A percentile compares a stretch with the other conserved stretches of the same genome.
Evolutionary conservation across 1,284 basidiomycete genomes (phyloP).

Genomic region (Cutaneotrichosporon daszewskae): DNA sequence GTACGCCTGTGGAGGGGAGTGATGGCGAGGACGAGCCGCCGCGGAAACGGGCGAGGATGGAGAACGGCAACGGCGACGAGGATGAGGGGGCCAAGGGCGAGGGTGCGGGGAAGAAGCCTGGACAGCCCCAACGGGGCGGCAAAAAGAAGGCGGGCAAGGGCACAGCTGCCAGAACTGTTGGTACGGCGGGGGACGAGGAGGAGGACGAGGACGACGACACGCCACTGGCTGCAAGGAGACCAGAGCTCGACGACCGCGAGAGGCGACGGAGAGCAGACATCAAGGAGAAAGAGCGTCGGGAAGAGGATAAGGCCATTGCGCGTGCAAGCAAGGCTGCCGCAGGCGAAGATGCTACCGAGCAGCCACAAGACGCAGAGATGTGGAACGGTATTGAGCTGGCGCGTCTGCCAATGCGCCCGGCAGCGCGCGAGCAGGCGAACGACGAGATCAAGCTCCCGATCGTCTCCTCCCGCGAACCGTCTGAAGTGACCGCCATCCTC

Average conservation of each 20-base stretch:
- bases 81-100: constrained; percentile 18
- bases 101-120: constrained; percentile 15
- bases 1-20: constrained; percentile 13
- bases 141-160: constrained; percentile 18
- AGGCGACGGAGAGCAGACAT: constrained; percentile 49
- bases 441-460: constrained; percentile 80
- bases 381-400: constrained; percentile 44
- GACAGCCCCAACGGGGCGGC: constrained; percentile 16
- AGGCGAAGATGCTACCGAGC: constrained; percentile 8
- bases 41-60: constrained; percentile 13
- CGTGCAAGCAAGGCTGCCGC: constrained; percentile 59
- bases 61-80: constrained; percentile 3
- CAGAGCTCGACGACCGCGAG: constrained; percentile 34
- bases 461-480: constrained; percentile 71
- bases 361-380: constrained; percentile 31
- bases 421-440: constrained; percentile 72
- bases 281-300: constrained; percentile 58
- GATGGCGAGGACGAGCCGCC: constrained; percentile 28
- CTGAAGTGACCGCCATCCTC: constrained; percentile 72
- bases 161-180: constrained; percentile 14
- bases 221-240: constrained; percentile 31
- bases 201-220: constrained; percentile 34
- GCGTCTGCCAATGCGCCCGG: constrained; percentile 55
- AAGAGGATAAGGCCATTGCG: constrained; percentile 68
- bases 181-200: constrained; percentile 19